Evolutionary conservation across 2,329 filamentous ascomycete species (phyloP), one percentile per base, ranked within the genome.

Genomic region (Fusarium hostae): DNA sequence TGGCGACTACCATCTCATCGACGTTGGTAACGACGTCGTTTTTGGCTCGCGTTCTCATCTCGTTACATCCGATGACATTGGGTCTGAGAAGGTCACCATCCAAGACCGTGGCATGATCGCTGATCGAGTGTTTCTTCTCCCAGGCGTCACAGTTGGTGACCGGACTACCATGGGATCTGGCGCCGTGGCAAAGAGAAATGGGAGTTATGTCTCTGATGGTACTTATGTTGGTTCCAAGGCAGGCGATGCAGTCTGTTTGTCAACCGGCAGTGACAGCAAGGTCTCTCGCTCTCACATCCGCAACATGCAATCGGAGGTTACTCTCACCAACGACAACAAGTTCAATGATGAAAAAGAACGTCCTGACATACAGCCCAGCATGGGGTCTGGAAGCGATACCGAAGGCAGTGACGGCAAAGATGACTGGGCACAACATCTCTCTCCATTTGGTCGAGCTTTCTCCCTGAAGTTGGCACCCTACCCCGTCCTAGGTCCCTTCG

Each of bases 91-190:
- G 11, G 48, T 66, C 12, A 40, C 10, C 0, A 59, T 66, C 0
- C 26, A 66, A 0, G 63, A 66, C 5, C 43, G 63, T 0, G 61
- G 61, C 1, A 66, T 66, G 63, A 66, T 66, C 16, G 63, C 63
- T 1, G 63, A 66, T 22, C 63, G 63, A 0, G 63, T 66, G 1
- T 48, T n/a, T 4, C 43, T 66, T 5, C 61, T 66, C 3, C 61
- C 63, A 0, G 51, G 63, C 0, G 50, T 59, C 0, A 44, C 26
- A 1, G 15, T 65, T 5, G 37, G 63, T 1, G 51, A 59, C 0
- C 37, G 37, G 0, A 63, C 18, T 0, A 66, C 63, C 0, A 66
- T 66, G 63, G 63, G 63, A 3, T 66, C 63, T 4, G 63, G 63
- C 0, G 63, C 63, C 1, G 4, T 66, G 10, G 59, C 60, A 3